Percentiles rank a stretch among this genome's conserved stretches.
Evolutionary conservation across 2,329 filamentous ascomycete species (phyloP).

Genomic region (Aureobasidium pullulans): DNA sequence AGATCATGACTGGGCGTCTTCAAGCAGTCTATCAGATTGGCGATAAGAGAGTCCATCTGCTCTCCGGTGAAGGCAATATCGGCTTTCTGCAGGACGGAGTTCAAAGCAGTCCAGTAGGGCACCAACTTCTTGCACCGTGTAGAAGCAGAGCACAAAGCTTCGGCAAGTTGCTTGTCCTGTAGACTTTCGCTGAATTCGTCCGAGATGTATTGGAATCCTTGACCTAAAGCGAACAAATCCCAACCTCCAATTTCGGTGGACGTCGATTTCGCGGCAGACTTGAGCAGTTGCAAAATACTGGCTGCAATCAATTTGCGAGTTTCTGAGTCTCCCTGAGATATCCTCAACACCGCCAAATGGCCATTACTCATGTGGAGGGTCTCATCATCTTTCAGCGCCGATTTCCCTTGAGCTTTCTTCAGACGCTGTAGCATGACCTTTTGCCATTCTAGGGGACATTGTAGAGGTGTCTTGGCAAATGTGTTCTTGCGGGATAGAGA

Average conservation of each 20-base stretch:
- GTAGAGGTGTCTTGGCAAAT: slow-evolving; percentile 44
- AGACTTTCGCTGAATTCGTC: slow-evolving; percentile 6
- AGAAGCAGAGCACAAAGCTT: slow-evolving; percentile 8
- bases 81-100: not conserved
- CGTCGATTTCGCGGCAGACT: not conserved
- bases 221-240: slow-evolving; percentile 13
- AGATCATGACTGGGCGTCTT: slow-evolving; percentile 67
- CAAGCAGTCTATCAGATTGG: slow-evolving; percentile 64
- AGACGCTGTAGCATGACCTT: slow-evolving; percentile 37
- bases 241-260: not conserved
- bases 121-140: slow-evolving; percentile 9
- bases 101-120: slow-evolving; percentile 12
- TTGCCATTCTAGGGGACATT: slow-evolving; percentile 52
- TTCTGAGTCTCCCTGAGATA: slow-evolving; percentile 9
- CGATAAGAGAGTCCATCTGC: slow-evolving; percentile 55
- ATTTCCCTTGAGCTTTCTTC: slow-evolving; percentile 1
- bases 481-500: slow-evolving; percentile 45
- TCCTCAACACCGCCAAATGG: not conserved
- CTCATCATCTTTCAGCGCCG: not conserved
- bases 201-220: slow-evolving; percentile 14
- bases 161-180: slow-evolving; percentile 3
- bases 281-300: not conserved
- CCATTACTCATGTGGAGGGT: slow-evolving; percentile 11
- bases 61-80: slow-evolving; percentile 28
- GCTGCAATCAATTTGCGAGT: slow-evolving; percentile 5